Evolutionary conservation across 176 grass and related monocot species (phyloP), one percentile per base, ranked within the genome.

Genomic region (Saccharum spontaneum): DNA sequence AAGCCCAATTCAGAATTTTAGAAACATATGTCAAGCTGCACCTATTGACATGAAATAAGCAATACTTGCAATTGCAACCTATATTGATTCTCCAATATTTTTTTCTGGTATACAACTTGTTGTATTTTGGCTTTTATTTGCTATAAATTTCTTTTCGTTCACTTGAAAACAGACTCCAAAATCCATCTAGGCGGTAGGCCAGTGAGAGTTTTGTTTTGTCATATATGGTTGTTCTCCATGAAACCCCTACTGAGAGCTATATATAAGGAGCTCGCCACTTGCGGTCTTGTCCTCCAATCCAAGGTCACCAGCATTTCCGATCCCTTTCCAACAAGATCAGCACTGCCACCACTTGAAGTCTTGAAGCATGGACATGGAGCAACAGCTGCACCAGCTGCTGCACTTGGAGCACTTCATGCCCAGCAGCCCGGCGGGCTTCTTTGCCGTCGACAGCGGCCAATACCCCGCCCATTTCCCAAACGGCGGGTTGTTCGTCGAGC

Each of bases 321-420:
- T n/a, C 57, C 24, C 12, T 65, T 65, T 65, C 26, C 62, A 65
- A 52, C 24, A 28, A 14, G 26, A 30, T 6, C 11, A 63, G 1
- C 23, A 30, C 40, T 4, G 12, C 36, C 76, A 78, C 22, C 2
- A 16, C 14, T 10, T 40, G 57, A 24, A 61, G 8, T 60, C n/a
- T 4, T 24, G 22, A 59, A n/a, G 3, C 10, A 50, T 31, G 61
- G 26, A 23, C 65, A 81, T 81, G 79, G 79, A 81, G 45, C 46
- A 69, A 30, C 20, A 80, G 23, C 39, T 79, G 7, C 26, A 22
- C 18, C 67, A 54, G 55, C 60, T 82, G 8, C 70, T 87, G 48
- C 48, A 61, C 20, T 60, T 76, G 38, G 73, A 82, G 13, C 83
- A 78, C 74, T 69, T 85, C 30, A 69, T 75, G 57, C 57, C 57